Evolutionary conservation across 2,329 filamentous ascomycete genomes (phyloP).

Genomic region (Pseudogymnoascus sp.): DNA sequence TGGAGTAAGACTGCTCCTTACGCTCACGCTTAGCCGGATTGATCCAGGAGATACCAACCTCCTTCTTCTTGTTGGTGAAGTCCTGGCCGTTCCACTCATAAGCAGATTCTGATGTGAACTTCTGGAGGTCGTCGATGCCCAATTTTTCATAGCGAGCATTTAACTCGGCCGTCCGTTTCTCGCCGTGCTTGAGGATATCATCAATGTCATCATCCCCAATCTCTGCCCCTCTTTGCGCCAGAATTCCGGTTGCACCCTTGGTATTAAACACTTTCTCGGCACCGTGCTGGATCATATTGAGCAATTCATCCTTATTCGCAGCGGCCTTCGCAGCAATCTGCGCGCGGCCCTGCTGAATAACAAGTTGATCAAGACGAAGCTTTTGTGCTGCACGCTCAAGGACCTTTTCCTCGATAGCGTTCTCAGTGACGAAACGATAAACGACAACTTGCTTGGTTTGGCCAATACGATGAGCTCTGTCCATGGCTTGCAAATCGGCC

Average conservation of each 20-base stretch:
- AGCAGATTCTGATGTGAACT: constrained; percentile 93
- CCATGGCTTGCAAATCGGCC: constrained; percentile 97
- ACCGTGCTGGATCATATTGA: constrained; percentile 98
- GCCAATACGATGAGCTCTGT: constrained; percentile 94
- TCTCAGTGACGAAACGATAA: constrained; percentile 94
- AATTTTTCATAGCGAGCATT: constrained; percentile 95
- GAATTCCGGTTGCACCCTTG: constrained; percentile 56
- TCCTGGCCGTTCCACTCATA: constrained; percentile 99
- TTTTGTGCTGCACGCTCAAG: constrained; percentile 95
- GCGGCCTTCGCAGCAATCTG: constrained; percentile 86
- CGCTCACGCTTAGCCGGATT: constrained; percentile 97
- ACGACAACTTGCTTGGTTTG: constrained; percentile 98
- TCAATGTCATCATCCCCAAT: constrained; percentile 89
- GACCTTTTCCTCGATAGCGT: constrained; percentile 97
- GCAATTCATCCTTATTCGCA: constrained; percentile 88
- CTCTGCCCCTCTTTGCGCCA: constrained; percentile 53
- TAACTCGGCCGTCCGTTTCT: constrained; percentile 80
- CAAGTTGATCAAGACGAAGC: constrained; percentile 87
- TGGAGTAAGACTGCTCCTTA: constrained; percentile 96
- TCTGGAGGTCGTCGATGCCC: constrained; percentile 92
- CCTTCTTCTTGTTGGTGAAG: constrained; percentile 86
- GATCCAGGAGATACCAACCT: constrained; percentile 92
- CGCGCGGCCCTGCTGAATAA: constrained; percentile 94
- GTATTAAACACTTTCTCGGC: constrained; percentile 87
- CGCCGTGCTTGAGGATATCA: constrained; percentile 74